phyloP scores from a whole-genome alignment of 441 rosid species.

The Flueggea neowawraea region DNA sequence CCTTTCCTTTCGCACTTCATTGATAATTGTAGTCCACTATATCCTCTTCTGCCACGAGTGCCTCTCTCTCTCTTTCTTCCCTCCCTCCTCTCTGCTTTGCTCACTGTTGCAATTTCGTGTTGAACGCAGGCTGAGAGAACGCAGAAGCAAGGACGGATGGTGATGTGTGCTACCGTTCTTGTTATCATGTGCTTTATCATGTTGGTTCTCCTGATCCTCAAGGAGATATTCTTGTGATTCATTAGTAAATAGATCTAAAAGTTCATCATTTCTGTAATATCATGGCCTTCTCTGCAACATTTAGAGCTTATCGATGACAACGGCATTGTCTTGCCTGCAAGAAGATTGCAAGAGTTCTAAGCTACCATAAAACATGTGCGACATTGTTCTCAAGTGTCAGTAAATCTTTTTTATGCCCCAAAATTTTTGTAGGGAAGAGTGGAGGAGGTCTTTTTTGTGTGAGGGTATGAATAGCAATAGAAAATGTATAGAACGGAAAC shows the following conservation, averaged over 20 bases:
- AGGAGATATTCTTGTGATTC: slow-evolving; percentile 64
- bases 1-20: no score
- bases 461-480: no score
- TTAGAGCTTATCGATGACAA: slow-evolving; percentile 1
- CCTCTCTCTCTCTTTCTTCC: no score
- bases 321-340: background rate
- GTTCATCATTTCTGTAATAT: slow-evolving; percentile 6
- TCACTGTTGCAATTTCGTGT: background rate
- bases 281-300: slow-evolving; percentile 1
- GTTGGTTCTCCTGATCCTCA: slow-evolving; percentile 83
- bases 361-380: no score
- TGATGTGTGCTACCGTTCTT: slow-evolving; percentile 86
- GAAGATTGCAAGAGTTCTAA: slow-evolving; percentile 4
- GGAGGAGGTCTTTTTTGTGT: no score
- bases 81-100: background rate
- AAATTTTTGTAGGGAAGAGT: no score
- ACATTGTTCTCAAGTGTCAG: no score
- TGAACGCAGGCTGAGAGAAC: slow-evolving; percentile 85
- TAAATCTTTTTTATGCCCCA: no score
- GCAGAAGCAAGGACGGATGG: slow-evolving; percentile 96
- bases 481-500: no score
- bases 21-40: no score
- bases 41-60: no score
- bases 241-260: background rate
- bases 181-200: slow-evolving; percentile 91